Base-by-base conservation (phyloP, 1,139 yeast species). In the Suhomyces atakaporum region DNA sequence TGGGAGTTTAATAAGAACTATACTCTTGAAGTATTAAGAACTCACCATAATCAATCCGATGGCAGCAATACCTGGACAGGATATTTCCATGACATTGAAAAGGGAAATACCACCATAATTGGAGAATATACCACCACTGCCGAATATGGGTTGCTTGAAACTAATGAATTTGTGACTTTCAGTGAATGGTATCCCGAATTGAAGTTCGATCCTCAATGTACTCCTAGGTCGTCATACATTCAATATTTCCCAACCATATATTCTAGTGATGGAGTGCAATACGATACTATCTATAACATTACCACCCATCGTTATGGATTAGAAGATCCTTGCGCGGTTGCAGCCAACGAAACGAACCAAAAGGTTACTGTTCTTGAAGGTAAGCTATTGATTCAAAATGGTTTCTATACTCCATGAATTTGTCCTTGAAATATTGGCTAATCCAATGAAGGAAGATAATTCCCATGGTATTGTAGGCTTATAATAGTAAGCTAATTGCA, bases 61-160 rank as follows among this genome's bases (percentile, higher is more conserved):
- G 40, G 38, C 3, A 29, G 25, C 14, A 26, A 30, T 16, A 29
- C 27, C n/a, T 37, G 40, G 40, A 22, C 20, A 7, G 38, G 40
- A 14, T 33, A 25, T 19, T 12, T 37, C 11, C 7, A 16, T 16
- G 40, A 37, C 20, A 8, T 21, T 13, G 31, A 29, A 6, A 19
- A 31, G 14, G 27, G 21, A 5, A 26, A 33, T 9, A 6, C 15
- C 8, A n/a, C 20, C 7, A 12, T 15, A 2, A 30, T 37, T 19
- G 40, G 32, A 9, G 32, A 26, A 6, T 29, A 14, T 21, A 22
- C 28, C 29, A 33, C 38, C n/a, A 15, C 34, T 12, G 26, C 13
- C 4, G 11, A 11, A 5, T 18, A 26, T 19, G 21, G 19, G 3
- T 25, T 25, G 1, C 5, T 26, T 5, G 11, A 10, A 10, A 16